These are phyloP conservation scores for Verticillium tricorpus DNA, from an alignment of 2,329 filamentous ascomycete genomes.

Conservation along the genomic window DNA sequence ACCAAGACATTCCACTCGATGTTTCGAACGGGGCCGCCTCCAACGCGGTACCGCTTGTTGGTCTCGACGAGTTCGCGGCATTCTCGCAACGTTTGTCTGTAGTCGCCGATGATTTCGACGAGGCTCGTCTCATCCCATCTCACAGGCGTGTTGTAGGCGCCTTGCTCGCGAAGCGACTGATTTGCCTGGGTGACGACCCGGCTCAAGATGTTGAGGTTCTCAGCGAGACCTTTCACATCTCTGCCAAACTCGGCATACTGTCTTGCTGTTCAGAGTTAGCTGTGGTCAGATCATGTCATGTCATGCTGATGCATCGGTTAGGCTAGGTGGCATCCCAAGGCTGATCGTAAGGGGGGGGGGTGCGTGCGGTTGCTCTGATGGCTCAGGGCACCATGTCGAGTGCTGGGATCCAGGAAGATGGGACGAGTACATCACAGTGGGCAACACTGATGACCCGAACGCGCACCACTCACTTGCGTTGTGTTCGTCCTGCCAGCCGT, in stretches of 20 bases:
- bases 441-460: neutral
- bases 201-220: conserved; percentile 25
- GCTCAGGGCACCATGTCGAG: neutral
- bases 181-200: conserved; percentile 22
- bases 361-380: neutral
- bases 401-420: neutral
- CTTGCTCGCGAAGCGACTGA: conserved; percentile 18
- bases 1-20: conserved; percentile 31
- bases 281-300: neutral
- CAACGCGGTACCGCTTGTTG: conserved; percentile 22
- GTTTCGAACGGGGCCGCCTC: conserved; percentile 22
- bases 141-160: conserved; percentile 12
- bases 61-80: conserved; percentile 21
- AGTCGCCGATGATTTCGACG: conserved; percentile 25
- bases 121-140: conserved; percentile 16
- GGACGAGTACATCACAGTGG: neutral
- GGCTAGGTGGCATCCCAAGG: neutral
- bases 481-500: conserved; percentile 25
- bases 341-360: neutral
- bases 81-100: conserved; percentile 23
- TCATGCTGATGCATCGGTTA: neutral
- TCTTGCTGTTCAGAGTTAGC: conserved; percentile 13
- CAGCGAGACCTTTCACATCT: conserved; percentile 23
- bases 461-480: conserved; percentile 24
- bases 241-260: conserved; percentile 27